These are phyloP conservation scores for Purshia tridentata DNA, from an alignment of 306 rosid species.

Conservation along the genomic window DNA sequence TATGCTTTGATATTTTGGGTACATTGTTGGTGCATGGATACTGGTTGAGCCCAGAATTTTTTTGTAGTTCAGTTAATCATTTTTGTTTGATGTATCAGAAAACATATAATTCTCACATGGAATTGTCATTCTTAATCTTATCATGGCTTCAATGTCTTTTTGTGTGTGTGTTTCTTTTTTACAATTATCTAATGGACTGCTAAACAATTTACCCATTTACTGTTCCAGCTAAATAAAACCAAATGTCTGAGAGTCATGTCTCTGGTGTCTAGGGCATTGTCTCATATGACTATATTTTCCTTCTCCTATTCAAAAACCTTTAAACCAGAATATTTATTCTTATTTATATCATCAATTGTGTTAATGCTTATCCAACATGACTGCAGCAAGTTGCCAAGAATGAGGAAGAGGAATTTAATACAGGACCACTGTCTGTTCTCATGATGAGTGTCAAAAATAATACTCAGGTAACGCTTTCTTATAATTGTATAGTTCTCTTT, in stretches of 20 bases:
- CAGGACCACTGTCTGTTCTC: constrained; percentile 88
- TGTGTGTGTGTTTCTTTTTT: not conserved
- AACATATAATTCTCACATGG: not conserved
- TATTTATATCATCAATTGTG: not conserved
- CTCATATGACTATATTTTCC: not conserved
- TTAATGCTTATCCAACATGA: not conserved
- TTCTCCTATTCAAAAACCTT: not conserved
- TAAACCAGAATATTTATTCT: not conserved
- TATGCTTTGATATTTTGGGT: not conserved
- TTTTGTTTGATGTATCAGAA: not conserved
- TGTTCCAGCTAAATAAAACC: not conserved
- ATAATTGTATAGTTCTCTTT: not conserved
- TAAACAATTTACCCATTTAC: not conserved
- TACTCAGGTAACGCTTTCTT: constrained; percentile 56
- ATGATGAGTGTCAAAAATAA: constrained; percentile 95
- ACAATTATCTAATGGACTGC: not conserved
- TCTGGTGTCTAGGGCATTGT: not conserved
- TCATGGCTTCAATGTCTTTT: not conserved
- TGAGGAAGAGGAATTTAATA: constrained; percentile 90
- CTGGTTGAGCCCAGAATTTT: not conserved
- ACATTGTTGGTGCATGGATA: not conserved
- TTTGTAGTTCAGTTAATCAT: not conserved
- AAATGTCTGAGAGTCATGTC: not conserved
- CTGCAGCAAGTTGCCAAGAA: constrained; percentile 48
- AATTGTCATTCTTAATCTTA: not conserved